Evolutionary conservation across 208 protist genomes (phyloP), one percentile per base, ranked within the genome.

Genomic region (Leishmania guyanensis): DNA sequence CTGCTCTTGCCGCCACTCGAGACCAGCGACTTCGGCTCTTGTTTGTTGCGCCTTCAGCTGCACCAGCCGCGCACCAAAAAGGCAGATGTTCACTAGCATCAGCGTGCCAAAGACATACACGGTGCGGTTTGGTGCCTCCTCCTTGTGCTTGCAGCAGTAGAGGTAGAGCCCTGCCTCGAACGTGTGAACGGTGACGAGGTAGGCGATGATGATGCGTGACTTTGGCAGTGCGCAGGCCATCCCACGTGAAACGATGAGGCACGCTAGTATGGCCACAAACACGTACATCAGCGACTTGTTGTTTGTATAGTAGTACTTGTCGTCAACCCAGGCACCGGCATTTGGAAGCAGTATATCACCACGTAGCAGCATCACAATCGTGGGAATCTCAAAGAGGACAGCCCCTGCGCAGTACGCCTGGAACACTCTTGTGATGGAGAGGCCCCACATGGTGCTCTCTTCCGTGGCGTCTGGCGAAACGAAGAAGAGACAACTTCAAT

Each of bases 261-360:
- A 75, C 39, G 78, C 56, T 29, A 92, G 81, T 29, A 92, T 79
- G 66, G 79, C 77, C 5, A 77, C 73, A 74, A 92, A 94, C 29
- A 89, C 75, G 43, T 77, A 87, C 36, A 80, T 76, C 14, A 92
- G 79, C 1, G 86, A 71, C 39, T 54, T 65, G 75, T 87, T 91
- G 4, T 74, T 78, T 56, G 43, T 82, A 64, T 85, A 80, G 75
- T 64, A 79, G n/a, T 73, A 39, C 54, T 82, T 78, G 29, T 85
- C 71, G 54, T 91, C 90, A 64, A 93, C 91, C 90, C 90, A 93
- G 73, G 84, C 82, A 5, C 88, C 84, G 1, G 80, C 84, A 46
- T 88, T 78, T 29, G 70, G 68, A 51, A 90, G 70, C 1, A 26
- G 70, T 26, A 72, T 71, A 20, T 80, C 29, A 3, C 81, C 84